Percentiles rank a stretch among this genome's conserved stretches.
Conservation (phyloP, 495 filamentous ascomycete genomes). For the Neurospora intermedia region DNA sequence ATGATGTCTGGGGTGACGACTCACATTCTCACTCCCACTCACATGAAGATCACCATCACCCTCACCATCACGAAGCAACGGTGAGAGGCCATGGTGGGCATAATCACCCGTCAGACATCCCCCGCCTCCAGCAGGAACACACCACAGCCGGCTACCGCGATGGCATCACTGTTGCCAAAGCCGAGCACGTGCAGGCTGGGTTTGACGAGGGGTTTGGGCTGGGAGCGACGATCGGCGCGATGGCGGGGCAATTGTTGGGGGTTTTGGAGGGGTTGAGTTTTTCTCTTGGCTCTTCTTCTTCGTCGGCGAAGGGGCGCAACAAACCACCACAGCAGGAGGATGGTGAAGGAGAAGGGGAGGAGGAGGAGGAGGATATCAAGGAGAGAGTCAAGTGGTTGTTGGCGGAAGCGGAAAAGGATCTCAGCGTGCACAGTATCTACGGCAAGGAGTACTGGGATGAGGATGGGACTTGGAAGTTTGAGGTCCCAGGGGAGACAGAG, state of each 20-base stretch:
- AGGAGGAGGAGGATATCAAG: constrained; percentile 5
- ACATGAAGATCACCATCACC: neutral
- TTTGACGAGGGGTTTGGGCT: constrained; percentile 83
- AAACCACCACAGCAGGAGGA: neutral
- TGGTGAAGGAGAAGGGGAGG: no score
- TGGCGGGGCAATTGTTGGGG: constrained; percentile 60
- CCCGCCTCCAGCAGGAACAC: constrained; percentile 64
- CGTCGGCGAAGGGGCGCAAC: neutral
- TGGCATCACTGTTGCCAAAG: constrained; percentile 65
- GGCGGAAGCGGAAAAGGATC: constrained; percentile 44
- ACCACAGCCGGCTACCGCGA: constrained; percentile 84
- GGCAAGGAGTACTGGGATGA: constrained; percentile 45
- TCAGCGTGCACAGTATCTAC: constrained; percentile 55
- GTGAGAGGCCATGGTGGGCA: neutral
- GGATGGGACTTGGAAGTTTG: constrained; percentile 55
- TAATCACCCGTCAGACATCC: constrained; percentile 54
- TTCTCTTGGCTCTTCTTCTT: constrained; percentile 14
- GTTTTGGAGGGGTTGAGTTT: constrained; percentile 53
- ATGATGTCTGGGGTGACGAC: neutral
- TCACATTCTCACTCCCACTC: neutral
- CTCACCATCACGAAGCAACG: neutral
- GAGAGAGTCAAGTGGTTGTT: constrained; percentile 29
- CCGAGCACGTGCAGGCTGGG: constrained; percentile 58
- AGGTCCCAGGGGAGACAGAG: constrained; percentile 26
- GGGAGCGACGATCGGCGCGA: constrained; percentile 65